Base-by-base conservation (phyloP, 2,329 filamentous ascomycete genomes). In the Sporothrix schenckii region DNA sequence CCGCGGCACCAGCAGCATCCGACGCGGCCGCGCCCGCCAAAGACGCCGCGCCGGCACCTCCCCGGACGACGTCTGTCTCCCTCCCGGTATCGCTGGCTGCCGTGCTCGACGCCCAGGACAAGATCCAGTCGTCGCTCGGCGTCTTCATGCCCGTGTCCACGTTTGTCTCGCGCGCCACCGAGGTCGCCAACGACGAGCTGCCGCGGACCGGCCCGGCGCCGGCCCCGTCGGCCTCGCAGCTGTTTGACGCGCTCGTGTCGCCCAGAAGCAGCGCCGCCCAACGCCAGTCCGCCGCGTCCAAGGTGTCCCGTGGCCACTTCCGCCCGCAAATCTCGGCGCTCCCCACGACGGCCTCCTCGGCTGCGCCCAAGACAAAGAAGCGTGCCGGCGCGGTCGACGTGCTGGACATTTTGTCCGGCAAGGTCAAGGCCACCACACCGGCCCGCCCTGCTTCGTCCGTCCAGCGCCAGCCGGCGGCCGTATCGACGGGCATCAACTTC, bases 241-340 rank as follows among this genome's bases (percentile, higher is more conserved):
- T 99, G 14, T 98, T 98, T 81, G 89, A 97, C 78, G 89, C 94
- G 76, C 85, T 98, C 16, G 86, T 99, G 9, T 94, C 11, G 82
- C 93, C 24, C 81, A 86, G 77, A 34, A 49, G 61, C 61, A 14
- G n/a, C 50, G 82, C 80, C 47, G 14, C 14, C 47, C 16, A 4
- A 2, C 58, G 9, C 73, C 76, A 30, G 21, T 80, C 39, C 78
- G 69, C 9, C 53, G 75, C 75, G 10, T 81, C 86, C 6, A 83
- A 86, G 71, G 83, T 81, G 61, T 84, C 87, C 77, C 79, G 88
- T 79, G 81, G 93, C 83, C 74, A 84, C 82, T 86, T 97, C 86
- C 78, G 87, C 11, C 93, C 94, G 1, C 88, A 93, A 77, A 88
- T 97, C 75, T 82, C 83, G 10, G 85, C 85, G 39, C 78, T 92